Base-by-base conservation (phyloP, 441 rosid genomes). In the Raphanus hybrid region DNA sequence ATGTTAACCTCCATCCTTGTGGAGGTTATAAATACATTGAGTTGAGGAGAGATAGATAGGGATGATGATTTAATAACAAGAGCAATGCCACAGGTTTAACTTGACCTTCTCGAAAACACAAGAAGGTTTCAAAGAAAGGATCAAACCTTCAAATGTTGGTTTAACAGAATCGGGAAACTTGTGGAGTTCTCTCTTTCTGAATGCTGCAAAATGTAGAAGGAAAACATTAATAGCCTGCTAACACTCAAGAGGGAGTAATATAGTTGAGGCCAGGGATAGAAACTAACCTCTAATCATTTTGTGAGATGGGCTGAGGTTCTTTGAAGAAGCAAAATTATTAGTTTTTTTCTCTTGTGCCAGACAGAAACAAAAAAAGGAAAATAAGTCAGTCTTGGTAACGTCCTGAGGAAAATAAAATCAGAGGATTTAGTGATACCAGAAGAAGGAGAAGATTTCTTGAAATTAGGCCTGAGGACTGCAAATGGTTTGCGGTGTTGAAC, bases 401-500 rank as follows among this genome's bases (percentile, higher is more conserved):
- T 6, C 45, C 52, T 23, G 6, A 68, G 6, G 52, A 18, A 54
- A 58, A 29, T 3, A 29, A 29, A 34, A 27, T 0, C 50, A 0
- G 23, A 48, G 52, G 29, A 6, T 58, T 63, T 9, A 20, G 34
- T 64, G 6, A 63, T 7, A 90, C 91, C 93, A 68, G 75, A 62
- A 76, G 81, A 71, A 69, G 78, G 64, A 14, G 76, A 78, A 34
- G 76, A 81, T 64, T 82, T 86, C 65, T 52, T 75, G 37, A 87
- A 85, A 83, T 83, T 90, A 10, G 78, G 82, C 59, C 63, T 74
- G 35, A 84, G 82, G 48, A 67, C 64, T 52, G 74, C 67, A 77
- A 58, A 50, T 8, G 84, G 66, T 48, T 41, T 81, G 75, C 70
- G 86, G 69, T 75, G 34, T 23, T 58, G 32, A 20, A 78, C 84